These are phyloP conservation scores for Penicillium alfredii DNA, from an alignment of 495 filamentous ascomycete genomes.

Conservation along the genomic window DNA sequence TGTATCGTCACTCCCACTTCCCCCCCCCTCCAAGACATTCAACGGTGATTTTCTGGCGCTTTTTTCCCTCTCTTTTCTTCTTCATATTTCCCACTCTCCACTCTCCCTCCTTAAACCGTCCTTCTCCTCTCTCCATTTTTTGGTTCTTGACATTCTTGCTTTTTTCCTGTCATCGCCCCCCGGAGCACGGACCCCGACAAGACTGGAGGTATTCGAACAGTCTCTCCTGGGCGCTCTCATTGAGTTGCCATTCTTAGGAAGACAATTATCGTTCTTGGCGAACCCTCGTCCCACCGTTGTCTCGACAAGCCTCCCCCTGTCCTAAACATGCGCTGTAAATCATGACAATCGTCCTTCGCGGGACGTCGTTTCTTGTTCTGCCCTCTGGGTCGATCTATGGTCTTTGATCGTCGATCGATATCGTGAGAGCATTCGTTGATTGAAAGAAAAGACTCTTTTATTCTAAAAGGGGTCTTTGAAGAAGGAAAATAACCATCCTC, in stretches of 20 bases:
- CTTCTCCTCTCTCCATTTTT: conserved; percentile 2
- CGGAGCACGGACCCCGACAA: conserved; percentile 21
- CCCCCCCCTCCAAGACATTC: too few species aligned
- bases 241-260: conserved; percentile 32
- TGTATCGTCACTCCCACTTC: conserved; percentile 21
- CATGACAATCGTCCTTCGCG: conserved; percentile 39
- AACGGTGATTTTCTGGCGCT: conserved; percentile 9
- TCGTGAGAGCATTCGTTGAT: conserved; percentile 23
- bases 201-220: conserved; percentile 16
- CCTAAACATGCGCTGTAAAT: conserved; percentile 40
- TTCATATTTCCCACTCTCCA: conserved; percentile 13
- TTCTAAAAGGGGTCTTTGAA: too few species aligned
- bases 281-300: conserved; percentile 15
- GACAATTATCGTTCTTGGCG: conserved; percentile 28
- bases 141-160: conserved; percentile 6
- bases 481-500: conserved; percentile 8
- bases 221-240: conserved; percentile 28
- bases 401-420: conserved; percentile 31
- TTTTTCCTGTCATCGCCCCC: conserved; percentile 6
- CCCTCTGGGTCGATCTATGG: conserved; percentile 29
- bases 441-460: too few species aligned
- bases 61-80: conserved; percentile 13
- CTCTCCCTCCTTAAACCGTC: too few species aligned
- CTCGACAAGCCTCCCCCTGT: conserved; percentile 11
- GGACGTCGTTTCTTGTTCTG: conserved; percentile 25